Evolutionary conservation across 768 basidiomycete genomes (phyloP).

Genomic region (Glaciozyma martinii): DNA sequence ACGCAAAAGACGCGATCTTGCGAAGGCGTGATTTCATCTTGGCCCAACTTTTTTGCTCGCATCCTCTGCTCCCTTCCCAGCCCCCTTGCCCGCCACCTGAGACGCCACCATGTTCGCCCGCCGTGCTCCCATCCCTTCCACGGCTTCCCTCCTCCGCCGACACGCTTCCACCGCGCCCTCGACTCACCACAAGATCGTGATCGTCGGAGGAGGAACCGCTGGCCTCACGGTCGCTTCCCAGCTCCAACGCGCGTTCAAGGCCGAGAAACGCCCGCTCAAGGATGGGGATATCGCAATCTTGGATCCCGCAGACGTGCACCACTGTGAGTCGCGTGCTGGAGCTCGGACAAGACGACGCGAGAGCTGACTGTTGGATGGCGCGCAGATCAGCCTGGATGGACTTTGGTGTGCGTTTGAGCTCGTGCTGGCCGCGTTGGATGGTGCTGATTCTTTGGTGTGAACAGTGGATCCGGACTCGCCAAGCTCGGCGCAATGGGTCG

Average conservation of each 20-base stretch:
- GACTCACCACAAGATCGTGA: slow-evolving; percentile 66
- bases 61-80: too few relatives aligned
- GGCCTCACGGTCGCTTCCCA: slow-evolving; percentile 69
- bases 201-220: slow-evolving; percentile 72
- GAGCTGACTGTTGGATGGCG: slow-evolving; percentile 5
- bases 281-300: slow-evolving; percentile 75
- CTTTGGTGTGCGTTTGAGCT: slow-evolving; percentile 34
- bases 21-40: too few relatives aligned
- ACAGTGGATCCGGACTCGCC: slow-evolving; percentile 72
- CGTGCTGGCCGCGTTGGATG: too few relatives aligned
- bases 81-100: too few relatives aligned
- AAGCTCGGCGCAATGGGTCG: slow-evolving; percentile 49
- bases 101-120: too few relatives aligned
- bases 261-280: slow-evolving; percentile 57
- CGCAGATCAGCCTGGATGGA: slow-evolving; percentile 74
- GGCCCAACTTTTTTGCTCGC: too few relatives aligned
- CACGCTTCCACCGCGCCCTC: too few relatives aligned
- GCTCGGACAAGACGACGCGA: neutral
- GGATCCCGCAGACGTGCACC: slow-evolving; percentile 70
- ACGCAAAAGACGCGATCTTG: too few relatives aligned
- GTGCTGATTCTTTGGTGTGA: neutral
- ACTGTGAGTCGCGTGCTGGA: slow-evolving; percentile 54
- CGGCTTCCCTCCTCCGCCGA: too few relatives aligned
- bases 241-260: slow-evolving; percentile 68
- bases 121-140: too few relatives aligned